Evolutionary conservation across 192 early-diverging fungal genomes (phyloP), one percentile per base, ranked within the genome.

Genomic region (Spizellomyces sp.): DNA sequence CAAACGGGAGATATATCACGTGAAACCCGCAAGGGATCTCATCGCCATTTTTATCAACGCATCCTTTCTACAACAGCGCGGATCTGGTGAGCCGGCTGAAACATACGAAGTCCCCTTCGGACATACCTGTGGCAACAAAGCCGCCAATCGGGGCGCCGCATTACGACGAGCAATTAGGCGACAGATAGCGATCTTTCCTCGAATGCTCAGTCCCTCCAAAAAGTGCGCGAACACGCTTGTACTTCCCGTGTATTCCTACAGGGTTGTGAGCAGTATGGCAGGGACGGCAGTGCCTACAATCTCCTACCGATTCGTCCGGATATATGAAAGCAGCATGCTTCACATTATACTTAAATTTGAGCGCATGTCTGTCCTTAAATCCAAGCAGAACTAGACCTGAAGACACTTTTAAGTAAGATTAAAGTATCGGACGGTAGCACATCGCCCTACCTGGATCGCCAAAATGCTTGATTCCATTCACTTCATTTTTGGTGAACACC

Each of bases 401-500:
- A 58, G 41, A 17, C 63, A 66, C 41, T 8, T n/a, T n/a, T 36
- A 36, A 36, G 27, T 36, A 36, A 36, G 1, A 36, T 2, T 2
- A 36, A 36, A 36, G 27, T 36, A 36, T 36, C 27, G 2, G 1
- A n/a, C 0, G 15, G 47, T 42, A 46, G 66, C 43, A 15, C 3
- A 48, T n/a, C 41, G 44, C 50, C 58, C 58, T 86, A 85, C 90
- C 81, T 22, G 85, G 89, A 14, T 89, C 84, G 6, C 86, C 84
- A 68, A 91, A 81, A 7, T 79, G 77, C 62, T 84, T 84, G n/a
- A 94, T 84, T 48, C 82, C 63, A 0, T 71, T 62, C 10, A 90
- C 54, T 48, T 95, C 93, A 2, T 90, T 87, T 59, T 87, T 90
- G 0, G 90, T 86, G 63, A 94, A 95, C 6, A 91, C 77, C 27